A percentile compares a stretch with the other conserved stretches of the same genome.
phyloP scores from a whole-genome alignment of 257 asterid genomes.

The Solanum pimpinellifolium region DNA sequence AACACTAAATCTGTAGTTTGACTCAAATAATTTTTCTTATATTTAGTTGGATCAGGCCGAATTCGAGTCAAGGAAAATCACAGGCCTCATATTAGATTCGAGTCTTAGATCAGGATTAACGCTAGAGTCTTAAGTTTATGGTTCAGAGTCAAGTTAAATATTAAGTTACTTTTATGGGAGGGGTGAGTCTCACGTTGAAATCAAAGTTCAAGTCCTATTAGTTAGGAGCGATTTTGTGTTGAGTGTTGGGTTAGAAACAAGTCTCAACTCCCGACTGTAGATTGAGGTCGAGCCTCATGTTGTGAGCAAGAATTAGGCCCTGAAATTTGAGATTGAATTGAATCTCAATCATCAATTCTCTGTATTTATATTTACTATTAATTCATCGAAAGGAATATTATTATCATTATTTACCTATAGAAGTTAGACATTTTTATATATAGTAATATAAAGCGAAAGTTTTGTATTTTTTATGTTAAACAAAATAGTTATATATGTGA shows the following conservation, averaged over 20 bases:
- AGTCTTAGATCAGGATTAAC: not conserved
- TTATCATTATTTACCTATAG: too few species aligned
- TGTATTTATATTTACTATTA: not conserved
- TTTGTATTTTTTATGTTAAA: too few species aligned
- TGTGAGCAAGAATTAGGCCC: accelerated
- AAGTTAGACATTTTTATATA: too few species aligned
- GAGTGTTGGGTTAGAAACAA: not conserved
- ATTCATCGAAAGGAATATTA: too few species aligned
- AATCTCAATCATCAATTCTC: not conserved
- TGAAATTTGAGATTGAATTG: not conserved
- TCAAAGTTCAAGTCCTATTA: not conserved
- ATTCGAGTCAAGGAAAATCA: too few species aligned
- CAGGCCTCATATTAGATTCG: too few species aligned
- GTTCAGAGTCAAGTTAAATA: not conserved
- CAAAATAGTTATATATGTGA: not conserved
- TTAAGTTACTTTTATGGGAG: not conserved
- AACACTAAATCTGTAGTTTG: too few species aligned
- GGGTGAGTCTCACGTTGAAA: not conserved
- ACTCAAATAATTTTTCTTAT: too few species aligned
- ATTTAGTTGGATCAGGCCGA: too few species aligned
- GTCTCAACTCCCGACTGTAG: not conserved
- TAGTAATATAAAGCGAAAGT: too few species aligned
- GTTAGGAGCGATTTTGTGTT: accelerated
- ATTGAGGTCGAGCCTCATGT: not conserved
- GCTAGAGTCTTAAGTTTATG: not conserved